Percentiles rank a stretch among this genome's conserved stretches.
phyloP scores from a whole-genome alignment of 345 rosid species.

The Salix koriyanagi region DNA sequence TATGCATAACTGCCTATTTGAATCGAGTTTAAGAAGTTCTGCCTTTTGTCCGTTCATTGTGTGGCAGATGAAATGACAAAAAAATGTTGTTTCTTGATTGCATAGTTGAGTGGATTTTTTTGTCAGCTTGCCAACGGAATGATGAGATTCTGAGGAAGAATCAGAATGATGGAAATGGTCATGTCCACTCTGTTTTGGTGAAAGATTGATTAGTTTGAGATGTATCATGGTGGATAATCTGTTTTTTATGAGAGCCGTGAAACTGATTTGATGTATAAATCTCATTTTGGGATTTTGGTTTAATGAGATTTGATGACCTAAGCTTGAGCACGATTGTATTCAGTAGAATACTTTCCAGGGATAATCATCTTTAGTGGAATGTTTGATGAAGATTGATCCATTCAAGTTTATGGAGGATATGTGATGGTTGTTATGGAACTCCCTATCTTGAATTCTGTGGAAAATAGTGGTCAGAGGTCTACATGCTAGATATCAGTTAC shows the following conservation, averaged over 20 bases:
- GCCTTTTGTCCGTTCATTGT: slow-evolving; percentile 7
- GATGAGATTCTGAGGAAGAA: slow-evolving; percentile 11
- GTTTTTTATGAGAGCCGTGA: slow-evolving; percentile 2
- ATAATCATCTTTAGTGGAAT: slow-evolving; percentile 14
- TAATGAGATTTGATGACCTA: slow-evolving; percentile 4
- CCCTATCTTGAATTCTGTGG: slow-evolving; percentile 12
- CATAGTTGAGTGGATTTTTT: background rate
- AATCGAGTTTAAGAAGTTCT: slow-evolving; percentile 25
- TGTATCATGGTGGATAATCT: slow-evolving; percentile 12
- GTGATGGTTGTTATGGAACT: slow-evolving; percentile 10
- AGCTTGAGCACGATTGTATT: slow-evolving; percentile 1
- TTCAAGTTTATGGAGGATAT: slow-evolving; percentile 1
- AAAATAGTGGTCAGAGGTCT: slow-evolving; percentile 18
- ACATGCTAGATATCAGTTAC: slow-evolving; percentile 14
- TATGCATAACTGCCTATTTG: background rate
- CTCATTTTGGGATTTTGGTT: background rate
- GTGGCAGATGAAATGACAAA: background rate
- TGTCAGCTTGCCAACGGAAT: slow-evolving; percentile 14
- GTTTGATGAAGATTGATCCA: slow-evolving; percentile 4
- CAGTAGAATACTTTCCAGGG: background rate
- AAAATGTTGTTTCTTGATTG: slow-evolving; percentile 4
- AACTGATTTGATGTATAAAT: background rate
- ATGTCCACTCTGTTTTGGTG: background rate
- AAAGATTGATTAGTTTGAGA: slow-evolving; percentile 4
- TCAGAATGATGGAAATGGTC: slow-evolving; percentile 4